Base-by-base conservation (phyloP, 169 alveolate genomes). In the Toxoplasma gondii region DNA sequence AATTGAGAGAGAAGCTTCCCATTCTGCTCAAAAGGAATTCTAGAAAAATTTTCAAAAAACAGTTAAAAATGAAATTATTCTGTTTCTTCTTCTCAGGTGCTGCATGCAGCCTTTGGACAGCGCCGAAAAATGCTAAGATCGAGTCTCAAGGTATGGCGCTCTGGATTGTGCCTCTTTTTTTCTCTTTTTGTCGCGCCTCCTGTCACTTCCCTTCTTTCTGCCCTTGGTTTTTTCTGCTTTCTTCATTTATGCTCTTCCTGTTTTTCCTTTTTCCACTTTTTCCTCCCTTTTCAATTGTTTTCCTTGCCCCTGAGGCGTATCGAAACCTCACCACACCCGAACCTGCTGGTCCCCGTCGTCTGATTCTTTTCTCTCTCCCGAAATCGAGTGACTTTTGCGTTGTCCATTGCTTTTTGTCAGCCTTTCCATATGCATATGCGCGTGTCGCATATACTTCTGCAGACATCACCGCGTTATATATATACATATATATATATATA, bases 51-150 rank as follows among this genome's bases (percentile, higher is more conserved):
- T n/a, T n/a, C n/a, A n/a, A n/a, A n/a, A n/a, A n/a, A n/a, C n/a
- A n/a, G n/a, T n/a, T n/a, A n/a, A n/a, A n/a, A n/a, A n/a, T 49
- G 12, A 49, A 49, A 49, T 2, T 16, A 45, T 31, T 70, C 83
- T 27, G 88, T 12, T 82, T 41, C 38, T 39, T 82, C 39, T 41
- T 82, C 41, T 31, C 92, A 92, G 92, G 95, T 92, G 24, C 69
- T 92, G 88, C 90, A 82, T 54, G 88, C 92, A 24, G 95, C 95
- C 39, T 92, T 92, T 70, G 88, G 93, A 29, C 88, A 84, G 88
- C 92, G 95, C 19, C 87, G 95, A 29, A 92, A 92, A 74, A 92
- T 84, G 92, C 92, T 92, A 44, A 31, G 92, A 53, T 81, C 87
- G 34, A 92, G 95, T 53, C 58, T 92, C n/a, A 92, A 92, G 95